These are phyloP conservation scores for Penicillium coffeae DNA, from an alignment of 495 filamentous ascomycete species.

Conservation along the genomic window DNA sequence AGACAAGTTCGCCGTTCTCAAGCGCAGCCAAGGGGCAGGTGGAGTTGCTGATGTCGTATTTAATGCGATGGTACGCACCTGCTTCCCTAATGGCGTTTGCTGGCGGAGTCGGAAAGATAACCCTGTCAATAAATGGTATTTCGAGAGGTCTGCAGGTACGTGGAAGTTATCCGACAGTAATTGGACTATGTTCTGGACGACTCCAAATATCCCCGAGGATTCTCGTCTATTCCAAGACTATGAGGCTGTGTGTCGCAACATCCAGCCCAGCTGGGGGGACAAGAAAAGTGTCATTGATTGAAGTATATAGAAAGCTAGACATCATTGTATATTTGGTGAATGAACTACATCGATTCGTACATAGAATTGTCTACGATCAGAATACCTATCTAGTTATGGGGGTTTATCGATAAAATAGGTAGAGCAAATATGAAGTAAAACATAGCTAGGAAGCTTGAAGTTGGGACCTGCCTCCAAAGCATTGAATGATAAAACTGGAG, in stretches of 20 bases:
- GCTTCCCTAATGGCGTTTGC: conserved; percentile 76
- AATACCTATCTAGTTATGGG: too few species aligned
- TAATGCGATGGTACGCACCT: conserved; percentile 85
- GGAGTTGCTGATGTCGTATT: conserved; percentile 95
- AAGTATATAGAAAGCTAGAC: conserved; percentile 10
- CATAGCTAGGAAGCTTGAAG: too few species aligned
- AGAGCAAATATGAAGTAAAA: too few species aligned
- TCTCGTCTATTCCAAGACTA: conserved; percentile 68
- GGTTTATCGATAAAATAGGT: too few species aligned
- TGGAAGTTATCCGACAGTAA: conserved; percentile 71
- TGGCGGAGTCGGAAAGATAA: conserved; percentile 81
- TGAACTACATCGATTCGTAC: too few species aligned
- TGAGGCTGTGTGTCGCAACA: conserved; percentile 71
- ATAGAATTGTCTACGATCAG: too few species aligned
- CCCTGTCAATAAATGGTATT: conserved; percentile 93
- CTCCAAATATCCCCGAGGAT: conserved; percentile 51
- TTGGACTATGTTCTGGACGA: conserved; percentile 99
- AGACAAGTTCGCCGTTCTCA: conserved; percentile 95
- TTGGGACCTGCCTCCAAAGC: too few species aligned
- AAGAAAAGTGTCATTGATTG: conserved; percentile 59
- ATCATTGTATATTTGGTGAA: conserved; percentile 2
- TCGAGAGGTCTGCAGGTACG: conserved; percentile 78
- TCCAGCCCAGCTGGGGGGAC: conserved; percentile 83
- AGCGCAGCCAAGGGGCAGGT: conserved; percentile 80
- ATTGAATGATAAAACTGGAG: too few species aligned